phyloP scores from a whole-genome alignment of 345 rosid genomes.

The Hibiscus trionum region DNA sequence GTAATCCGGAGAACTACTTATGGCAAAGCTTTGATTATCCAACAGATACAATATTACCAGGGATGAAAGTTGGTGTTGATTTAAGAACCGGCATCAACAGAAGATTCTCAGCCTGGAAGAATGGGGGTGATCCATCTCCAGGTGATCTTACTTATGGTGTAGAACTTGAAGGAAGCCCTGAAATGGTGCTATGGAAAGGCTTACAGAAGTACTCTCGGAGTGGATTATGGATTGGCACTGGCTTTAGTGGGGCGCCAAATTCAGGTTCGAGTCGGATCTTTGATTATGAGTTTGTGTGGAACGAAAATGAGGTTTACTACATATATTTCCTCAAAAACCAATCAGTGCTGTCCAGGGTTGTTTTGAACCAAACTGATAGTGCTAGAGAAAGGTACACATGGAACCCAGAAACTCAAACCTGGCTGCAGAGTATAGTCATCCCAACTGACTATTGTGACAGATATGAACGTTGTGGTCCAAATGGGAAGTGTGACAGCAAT shows the following conservation, averaged over 20 bases:
- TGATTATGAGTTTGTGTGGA: slow-evolving; percentile 24
- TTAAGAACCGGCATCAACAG: background rate
- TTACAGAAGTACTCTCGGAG: slow-evolving; percentile 1
- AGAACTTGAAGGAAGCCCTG: background rate
- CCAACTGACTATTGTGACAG: slow-evolving; percentile 7
- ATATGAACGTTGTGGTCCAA: slow-evolving; percentile 24
- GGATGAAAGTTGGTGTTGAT: slow-evolving; percentile 34
- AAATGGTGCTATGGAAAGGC: slow-evolving; percentile 13
- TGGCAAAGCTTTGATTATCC: slow-evolving; percentile 59
- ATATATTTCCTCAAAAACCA: slow-evolving; percentile 13
- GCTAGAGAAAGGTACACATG: background rate
- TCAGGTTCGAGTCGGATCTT: background rate
- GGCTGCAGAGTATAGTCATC: background rate
- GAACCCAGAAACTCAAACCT: background rate
- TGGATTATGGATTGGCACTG: slow-evolving; percentile 46
- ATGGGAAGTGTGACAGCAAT: slow-evolving; percentile 28
- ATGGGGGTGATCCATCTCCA: slow-evolving; percentile 9
- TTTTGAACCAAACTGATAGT: background rate
- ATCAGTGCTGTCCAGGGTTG: background rate
- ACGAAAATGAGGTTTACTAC: slow-evolving; percentile 24
- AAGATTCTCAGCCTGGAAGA: slow-evolving; percentile 10
- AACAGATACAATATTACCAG: slow-evolving; percentile 34
- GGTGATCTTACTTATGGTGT: slow-evolving; percentile 3
- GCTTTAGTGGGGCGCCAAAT: slow-evolving; percentile 27
- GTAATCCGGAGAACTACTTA: background rate